Conservation (phyloP, 2,329 filamentous ascomycete species). For the Aspergillus sp. region DNA sequence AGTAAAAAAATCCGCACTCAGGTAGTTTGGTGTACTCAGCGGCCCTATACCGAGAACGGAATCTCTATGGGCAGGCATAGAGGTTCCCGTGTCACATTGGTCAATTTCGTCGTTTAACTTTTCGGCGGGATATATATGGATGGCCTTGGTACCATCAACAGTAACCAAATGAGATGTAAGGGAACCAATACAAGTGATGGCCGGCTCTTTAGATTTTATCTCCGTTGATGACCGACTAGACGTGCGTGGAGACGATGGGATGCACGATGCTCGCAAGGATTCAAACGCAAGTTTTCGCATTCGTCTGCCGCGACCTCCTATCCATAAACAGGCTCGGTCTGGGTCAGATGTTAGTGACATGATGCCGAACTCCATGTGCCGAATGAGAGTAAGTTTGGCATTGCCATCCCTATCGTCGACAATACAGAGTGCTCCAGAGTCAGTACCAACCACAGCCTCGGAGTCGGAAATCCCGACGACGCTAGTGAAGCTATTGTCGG, state of each 20-base stretch:
- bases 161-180: constrained; percentile 68
- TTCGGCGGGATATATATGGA: constrained; percentile 61
- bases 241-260: constrained; percentile 25
- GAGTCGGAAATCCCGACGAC: constrained; percentile 69
- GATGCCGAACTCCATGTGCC: constrained; percentile 66
- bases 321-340: constrained; percentile 59
- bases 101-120: constrained; percentile 29
- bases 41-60: constrained; percentile 69
- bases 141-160: constrained; percentile 72
- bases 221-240: constrained; percentile 21
- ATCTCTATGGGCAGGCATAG: constrained; percentile 58
- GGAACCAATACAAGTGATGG: constrained; percentile 68
- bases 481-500: constrained; percentile 82
- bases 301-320: constrained; percentile 67
- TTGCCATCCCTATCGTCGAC: constrained; percentile 74
- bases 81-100: constrained; percentile 28
- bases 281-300: constrained; percentile 49
- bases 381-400: constrained; percentile 67
- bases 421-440: constrained; percentile 85
- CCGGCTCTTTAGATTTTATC: constrained; percentile 31
- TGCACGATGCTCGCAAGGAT: constrained; percentile 34
- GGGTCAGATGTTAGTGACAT: constrained; percentile 63
- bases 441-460: constrained; percentile 80
- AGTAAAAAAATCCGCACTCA: constrained; percentile 75
- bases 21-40: constrained; percentile 59